Percentiles rank a stretch among this genome's conserved stretches.
Conservation (phyloP, 495 filamentous ascomycete species). For the Neurospora cerealis region DNA sequence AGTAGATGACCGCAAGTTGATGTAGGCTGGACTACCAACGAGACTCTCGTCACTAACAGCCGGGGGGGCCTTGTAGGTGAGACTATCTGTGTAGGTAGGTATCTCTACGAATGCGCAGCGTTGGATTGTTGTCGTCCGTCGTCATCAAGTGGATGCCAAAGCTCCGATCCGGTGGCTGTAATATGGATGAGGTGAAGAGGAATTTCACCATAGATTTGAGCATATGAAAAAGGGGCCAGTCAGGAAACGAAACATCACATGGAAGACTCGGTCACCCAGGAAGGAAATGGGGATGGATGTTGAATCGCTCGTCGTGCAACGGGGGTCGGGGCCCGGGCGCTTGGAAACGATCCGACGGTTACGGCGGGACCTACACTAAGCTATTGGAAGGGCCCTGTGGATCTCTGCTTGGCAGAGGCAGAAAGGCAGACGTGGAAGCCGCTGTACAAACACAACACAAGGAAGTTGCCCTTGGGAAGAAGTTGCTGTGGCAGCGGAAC, state of each 20-base stretch:
- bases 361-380: neutral
- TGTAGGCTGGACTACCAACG: neutral
- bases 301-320: neutral
- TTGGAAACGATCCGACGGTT: neutral
- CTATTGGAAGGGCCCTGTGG: neutral
- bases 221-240: neutral
- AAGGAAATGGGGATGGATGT: neutral
- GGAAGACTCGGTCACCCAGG: neutral
- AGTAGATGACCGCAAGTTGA: neutral
- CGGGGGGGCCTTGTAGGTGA: neutral
- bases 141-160: neutral
- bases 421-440: neutral
- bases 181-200: neutral
- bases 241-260: neutral
- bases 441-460: neutral
- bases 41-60: neutral
- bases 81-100: neutral
- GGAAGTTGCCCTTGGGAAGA: neutral
- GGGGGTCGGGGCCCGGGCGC: neutral
- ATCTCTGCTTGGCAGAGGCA: neutral
- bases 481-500: neutral
- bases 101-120: neutral
- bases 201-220: neutral
- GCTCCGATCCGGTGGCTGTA: neutral
- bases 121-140: neutral